Conservation (phyloP, 148 eudicot species). For the Amaranthus palmeri region DNA sequence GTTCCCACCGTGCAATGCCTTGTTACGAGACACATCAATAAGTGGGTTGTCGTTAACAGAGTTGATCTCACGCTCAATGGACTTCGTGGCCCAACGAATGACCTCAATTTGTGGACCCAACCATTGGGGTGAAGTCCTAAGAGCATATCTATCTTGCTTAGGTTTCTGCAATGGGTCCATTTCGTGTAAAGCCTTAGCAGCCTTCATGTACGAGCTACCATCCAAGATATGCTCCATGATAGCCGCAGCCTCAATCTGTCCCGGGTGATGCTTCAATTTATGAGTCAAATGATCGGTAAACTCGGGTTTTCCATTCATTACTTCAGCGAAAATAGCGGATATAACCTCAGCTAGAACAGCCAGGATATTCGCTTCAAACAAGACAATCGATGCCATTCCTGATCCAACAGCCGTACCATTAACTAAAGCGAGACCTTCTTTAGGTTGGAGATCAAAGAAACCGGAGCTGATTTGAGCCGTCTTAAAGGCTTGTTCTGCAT, state of each 20-base stretch:
- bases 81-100: conserved; percentile 64
- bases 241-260: conserved; percentile 89
- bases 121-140: conserved; percentile 92
- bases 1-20: conserved; percentile 82
- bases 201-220: conserved; percentile 69
- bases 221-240: conserved; percentile 82
- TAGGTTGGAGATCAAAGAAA: conserved; percentile 79
- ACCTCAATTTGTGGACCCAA: conserved; percentile 89
- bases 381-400: conserved; percentile 73
- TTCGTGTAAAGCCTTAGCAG: conserved; percentile 60
- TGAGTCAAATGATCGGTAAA: conserved; percentile 87
- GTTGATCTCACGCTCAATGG: conserved; percentile 84
- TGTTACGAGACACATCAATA: conserved; percentile 78
- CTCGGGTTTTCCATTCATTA: conserved; percentile 88
- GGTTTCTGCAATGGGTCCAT: conserved; percentile 80
- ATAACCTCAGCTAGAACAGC: conserved; percentile 58
- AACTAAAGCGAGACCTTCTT: conserved; percentile 83
- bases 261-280: conserved; percentile 82
- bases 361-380: conserved; percentile 65
- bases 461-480: conserved; percentile 44
- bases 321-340: conserved; percentile 84
- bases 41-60: conserved; percentile 87
- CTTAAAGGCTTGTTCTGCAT: conserved; percentile 55
- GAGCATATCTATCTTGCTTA: conserved; percentile 78
- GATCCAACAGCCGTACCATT: conserved; percentile 94